Percentiles rank a stretch among this genome's conserved stretches.
phyloP scores from a whole-genome alignment of 2,329 filamentous ascomycete species.

The Colletotrichum sp. region DNA sequence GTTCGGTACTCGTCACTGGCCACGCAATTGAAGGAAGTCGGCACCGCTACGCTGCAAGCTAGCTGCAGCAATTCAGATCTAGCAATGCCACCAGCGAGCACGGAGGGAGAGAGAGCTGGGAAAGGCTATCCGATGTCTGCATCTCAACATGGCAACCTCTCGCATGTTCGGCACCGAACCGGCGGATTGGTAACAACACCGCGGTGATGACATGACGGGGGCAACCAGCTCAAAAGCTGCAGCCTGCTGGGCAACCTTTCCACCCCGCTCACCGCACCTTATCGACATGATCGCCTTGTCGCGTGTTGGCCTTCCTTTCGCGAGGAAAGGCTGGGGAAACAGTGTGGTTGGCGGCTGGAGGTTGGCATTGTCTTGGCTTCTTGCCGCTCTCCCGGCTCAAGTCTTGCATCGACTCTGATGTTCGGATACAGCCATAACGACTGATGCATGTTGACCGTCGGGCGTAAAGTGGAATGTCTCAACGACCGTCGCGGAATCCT shows the following conservation, averaged over 20 bases:
- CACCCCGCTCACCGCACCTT: background rate
- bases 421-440: background rate
- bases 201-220: background rate
- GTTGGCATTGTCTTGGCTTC: slow-evolving; percentile 1
- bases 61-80: background rate
- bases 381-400: slow-evolving; percentile 6
- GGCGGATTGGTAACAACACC: background rate
- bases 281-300: background rate
- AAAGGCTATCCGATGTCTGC: background rate
- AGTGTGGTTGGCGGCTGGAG: background rate
- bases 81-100: background rate
- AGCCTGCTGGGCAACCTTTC: background rate
- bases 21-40: slow-evolving; percentile 4
- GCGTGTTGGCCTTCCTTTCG: background rate
- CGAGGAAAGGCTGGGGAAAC: background rate
- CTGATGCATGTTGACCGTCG: background rate
- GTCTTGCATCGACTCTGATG: background rate
- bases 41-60: background rate
- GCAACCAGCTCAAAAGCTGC: background rate
- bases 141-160: background rate
- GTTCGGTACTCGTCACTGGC: slow-evolving; percentile 2
- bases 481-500: background rate
- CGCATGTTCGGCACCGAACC: slow-evolving; percentile 6
- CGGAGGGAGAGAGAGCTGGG: background rate
- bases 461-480: slow-evolving; percentile 4